Percentiles rank a stretch among this genome's conserved stretches.
Evolutionary conservation across 768 basidiomycete species (phyloP).

Genomic region (Dacryopinax spathularia): DNA sequence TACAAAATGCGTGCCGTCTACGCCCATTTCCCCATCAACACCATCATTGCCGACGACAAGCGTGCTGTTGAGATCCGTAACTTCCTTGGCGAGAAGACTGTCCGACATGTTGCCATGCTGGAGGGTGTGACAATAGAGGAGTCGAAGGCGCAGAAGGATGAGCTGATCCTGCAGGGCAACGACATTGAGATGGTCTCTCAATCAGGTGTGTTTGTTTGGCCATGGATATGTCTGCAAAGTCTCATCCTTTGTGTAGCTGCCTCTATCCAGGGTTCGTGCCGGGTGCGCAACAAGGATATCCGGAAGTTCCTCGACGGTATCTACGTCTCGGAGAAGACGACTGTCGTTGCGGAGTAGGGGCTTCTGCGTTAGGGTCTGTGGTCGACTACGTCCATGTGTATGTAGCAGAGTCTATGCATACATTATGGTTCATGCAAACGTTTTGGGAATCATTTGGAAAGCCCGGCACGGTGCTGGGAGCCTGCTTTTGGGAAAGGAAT

Average conservation of each 20-base stretch:
- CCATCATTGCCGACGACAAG: slow-evolving; percentile 73
- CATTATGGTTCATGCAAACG: slow-evolving; percentile 1
- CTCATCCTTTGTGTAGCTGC: slow-evolving; percentile 42
- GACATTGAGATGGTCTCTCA: slow-evolving; percentile 96
- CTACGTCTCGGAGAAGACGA: slow-evolving; percentile 75
- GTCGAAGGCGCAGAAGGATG: slow-evolving; percentile 87
- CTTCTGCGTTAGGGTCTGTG: background rate
- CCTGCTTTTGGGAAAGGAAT: too few species aligned
- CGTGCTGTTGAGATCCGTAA: slow-evolving; percentile 76
- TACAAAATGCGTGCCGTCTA: slow-evolving; percentile 99
- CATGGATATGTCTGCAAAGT: background rate
- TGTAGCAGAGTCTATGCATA: background rate
- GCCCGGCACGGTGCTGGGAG: too few species aligned
- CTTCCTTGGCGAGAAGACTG: slow-evolving; percentile 90
- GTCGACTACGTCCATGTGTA: background rate
- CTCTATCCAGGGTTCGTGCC: slow-evolving; percentile 89
- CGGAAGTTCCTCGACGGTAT: slow-evolving; percentile 93
- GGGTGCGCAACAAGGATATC: slow-evolving; percentile 99
- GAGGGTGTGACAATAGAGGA: slow-evolving; percentile 70
- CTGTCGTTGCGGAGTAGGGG: slow-evolving; percentile 27
- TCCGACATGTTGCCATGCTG: slow-evolving; percentile 86
- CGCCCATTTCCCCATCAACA: slow-evolving; percentile 99
- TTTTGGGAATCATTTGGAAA: too few species aligned
- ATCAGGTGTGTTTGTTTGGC: slow-evolving; percentile 45
- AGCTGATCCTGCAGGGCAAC: slow-evolving; percentile 84